phyloP scores from a whole-genome alignment of 139 green algal genomes.

The Diplosphaera chodatii region DNA sequence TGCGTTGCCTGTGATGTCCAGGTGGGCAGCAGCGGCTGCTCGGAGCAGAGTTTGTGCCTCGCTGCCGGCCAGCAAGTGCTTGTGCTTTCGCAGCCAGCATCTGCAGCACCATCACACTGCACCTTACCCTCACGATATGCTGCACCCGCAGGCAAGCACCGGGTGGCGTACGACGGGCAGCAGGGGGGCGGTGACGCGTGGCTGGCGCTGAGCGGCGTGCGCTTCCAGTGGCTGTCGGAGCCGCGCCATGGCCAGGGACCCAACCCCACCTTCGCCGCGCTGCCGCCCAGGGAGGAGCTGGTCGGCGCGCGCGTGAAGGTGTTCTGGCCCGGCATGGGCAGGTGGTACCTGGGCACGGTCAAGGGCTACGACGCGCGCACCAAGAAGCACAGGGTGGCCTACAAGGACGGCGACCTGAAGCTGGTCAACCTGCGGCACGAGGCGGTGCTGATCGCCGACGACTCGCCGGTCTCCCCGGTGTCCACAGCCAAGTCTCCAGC shows the following conservation, averaged over 20 bases:
- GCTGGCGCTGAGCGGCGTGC: slow-evolving; percentile 29
- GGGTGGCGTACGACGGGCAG: slow-evolving; percentile 26
- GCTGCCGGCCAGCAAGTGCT: too few species aligned
- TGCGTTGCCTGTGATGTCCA: too few species aligned
- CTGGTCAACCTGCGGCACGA: slow-evolving; percentile 40
- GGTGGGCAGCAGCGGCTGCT: too few species aligned
- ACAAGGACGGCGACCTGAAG: slow-evolving; percentile 55
- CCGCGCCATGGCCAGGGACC: slow-evolving; percentile 8
- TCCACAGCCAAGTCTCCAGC: too few species aligned
- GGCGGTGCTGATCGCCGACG: slow-evolving; percentile 37
- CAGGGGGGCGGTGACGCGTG: slow-evolving; percentile 30
- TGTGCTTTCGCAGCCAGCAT: too few species aligned
- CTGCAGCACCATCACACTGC: slow-evolving; percentile 3
- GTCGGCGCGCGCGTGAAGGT: slow-evolving; percentile 33
- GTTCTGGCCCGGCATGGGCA: slow-evolving; percentile 60
- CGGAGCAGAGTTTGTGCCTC: too few species aligned
- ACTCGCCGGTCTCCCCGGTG: neutral
- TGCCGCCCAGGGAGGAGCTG: neutral
- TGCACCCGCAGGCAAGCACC: slow-evolving; percentile 19
- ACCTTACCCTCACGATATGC: slow-evolving; percentile 5
- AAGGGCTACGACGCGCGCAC: slow-evolving; percentile 32
- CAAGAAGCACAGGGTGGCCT: slow-evolving; percentile 38
- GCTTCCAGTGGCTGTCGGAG: slow-evolving; percentile 43
- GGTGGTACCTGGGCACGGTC: slow-evolving; percentile 48
- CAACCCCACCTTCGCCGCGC: slow-evolving; percentile 37